Evolutionary conservation across 208 protist species (phyloP), one percentile per base, ranked within the genome.

Genomic region (Crithidia acanthocephali): DNA sequence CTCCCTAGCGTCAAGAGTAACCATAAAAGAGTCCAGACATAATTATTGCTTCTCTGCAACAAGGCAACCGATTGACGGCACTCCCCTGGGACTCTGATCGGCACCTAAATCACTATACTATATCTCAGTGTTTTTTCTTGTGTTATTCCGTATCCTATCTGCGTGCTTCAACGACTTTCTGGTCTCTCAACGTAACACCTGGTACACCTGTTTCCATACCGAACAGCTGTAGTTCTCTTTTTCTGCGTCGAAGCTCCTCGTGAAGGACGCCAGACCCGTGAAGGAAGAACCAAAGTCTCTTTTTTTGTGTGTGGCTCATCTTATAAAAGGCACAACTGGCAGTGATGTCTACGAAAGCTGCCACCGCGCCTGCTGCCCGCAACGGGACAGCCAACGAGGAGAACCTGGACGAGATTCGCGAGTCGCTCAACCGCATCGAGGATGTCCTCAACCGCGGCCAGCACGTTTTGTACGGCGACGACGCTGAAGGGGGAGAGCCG

Each of bases 371-470:
- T 35, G 51, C 52, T 28, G 22, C 30, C 62, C 47, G 62, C 48
- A 68, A 58, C 22, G 47, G 35, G 7, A 18, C 32, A 2, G 55
- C 53, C 27, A 62, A 62, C 52, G 47, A 30, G 16, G 70, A 22
- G 10, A 60, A 66, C 13, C 20, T 68, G 23, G 73, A 80, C 22
- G 80, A 86, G 30, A 81, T 88, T 48, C 59, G 65, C n/a, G 40
- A 72, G 33, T 91, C 86, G 11, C 70, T 91, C 23, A 72, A 82
- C 30, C 83, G 80, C 61, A 88, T 91, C 56, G 83, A 91, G 61
- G 55, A 74, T 28, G 56, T 86, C 7, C 76, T 91, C 47, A 78
- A 86, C 59, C 63, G 71, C 16, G 78, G 82, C 0, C 84, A 87
- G 52, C 59, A 86, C 51, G 42, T 92, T 0, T 66, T 92, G 5